phyloP scores from a whole-genome alignment of 1,139 yeast species.

The Sugiyamaella sp. region DNA sequence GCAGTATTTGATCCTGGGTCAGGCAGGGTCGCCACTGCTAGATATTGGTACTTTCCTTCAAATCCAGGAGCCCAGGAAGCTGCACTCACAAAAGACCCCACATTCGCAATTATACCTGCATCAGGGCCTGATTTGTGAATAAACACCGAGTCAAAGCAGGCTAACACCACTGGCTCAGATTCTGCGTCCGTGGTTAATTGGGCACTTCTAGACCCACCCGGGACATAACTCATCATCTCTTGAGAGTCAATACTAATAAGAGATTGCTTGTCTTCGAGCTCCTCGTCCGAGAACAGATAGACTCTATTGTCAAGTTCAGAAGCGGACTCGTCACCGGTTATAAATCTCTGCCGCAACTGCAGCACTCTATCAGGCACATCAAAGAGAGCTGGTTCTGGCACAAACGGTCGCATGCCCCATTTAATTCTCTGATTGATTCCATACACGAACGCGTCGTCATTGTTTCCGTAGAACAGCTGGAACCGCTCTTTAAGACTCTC shows the following conservation, averaged over 20 bases:
- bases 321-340: background rate
- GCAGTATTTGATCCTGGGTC: conserved; percentile 18
- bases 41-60: conserved; percentile 42
- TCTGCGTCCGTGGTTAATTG: conserved; percentile 7
- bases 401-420: conserved; percentile 26
- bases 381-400: conserved; percentile 13
- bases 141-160: conserved; percentile 12
- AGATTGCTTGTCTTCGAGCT: background rate
- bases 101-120: conserved; percentile 30
- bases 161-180: background rate
- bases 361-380: conserved; percentile 10
- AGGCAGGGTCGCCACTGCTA: conserved; percentile 58
- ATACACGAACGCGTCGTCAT: conserved; percentile 24
- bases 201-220: background rate
- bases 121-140: conserved; percentile 21
- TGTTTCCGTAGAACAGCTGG: conserved; percentile 30
- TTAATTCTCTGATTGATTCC: conserved; percentile 29
- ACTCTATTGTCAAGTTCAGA: background rate
- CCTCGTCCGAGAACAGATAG: conserved; percentile 1
- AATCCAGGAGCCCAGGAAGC: conserved; percentile 40
- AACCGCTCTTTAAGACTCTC: conserved; percentile 31
- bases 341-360: background rate
- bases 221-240: conserved; percentile 10
- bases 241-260: background rate
- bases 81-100: conserved; percentile 35